These are phyloP conservation scores for Pestalotiopsis sp. DNA, from an alignment of 2,329 filamentous ascomycete species.

Conservation along the genomic window DNA sequence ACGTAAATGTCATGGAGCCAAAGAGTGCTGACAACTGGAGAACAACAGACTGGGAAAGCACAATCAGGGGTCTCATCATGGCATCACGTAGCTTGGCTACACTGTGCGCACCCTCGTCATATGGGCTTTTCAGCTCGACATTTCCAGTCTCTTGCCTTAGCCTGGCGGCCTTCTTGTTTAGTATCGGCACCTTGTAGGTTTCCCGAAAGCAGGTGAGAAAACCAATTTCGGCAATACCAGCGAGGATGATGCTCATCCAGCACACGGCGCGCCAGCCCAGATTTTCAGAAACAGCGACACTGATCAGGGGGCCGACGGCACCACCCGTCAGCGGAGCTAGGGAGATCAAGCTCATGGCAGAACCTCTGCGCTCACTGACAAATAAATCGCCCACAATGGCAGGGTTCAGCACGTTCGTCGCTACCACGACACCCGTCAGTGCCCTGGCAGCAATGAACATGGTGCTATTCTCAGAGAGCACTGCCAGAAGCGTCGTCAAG, in stretches of 20 bases:
- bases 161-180: conserved; percentile 43
- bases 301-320: conserved; percentile 58
- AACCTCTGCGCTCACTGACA: conserved; percentile 56
- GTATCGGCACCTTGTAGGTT: conserved; percentile 62
- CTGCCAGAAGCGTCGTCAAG: conserved; percentile 47
- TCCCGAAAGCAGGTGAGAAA: conserved; percentile 58
- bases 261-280: conserved; percentile 58
- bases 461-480: conserved; percentile 45
- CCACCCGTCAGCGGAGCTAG: conserved; percentile 61
- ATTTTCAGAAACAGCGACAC: conserved; percentile 55
- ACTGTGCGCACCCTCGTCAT: conserved; percentile 30
- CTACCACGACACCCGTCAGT: conserved; percentile 64
- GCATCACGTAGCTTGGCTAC: conserved; percentile 39
- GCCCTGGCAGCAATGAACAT: conserved; percentile 57
- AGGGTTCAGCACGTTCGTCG: conserved; percentile 65
- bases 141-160: conserved; percentile 34
- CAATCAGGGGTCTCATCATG: conserved; percentile 46
- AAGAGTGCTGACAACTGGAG: conserved; percentile 52
- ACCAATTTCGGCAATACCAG: conserved; percentile 49
- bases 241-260: conserved; percentile 51
- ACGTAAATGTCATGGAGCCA: conserved; percentile 51
- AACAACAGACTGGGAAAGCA: conserved; percentile 53
- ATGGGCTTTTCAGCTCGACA: conserved; percentile 30
- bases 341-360: conserved; percentile 59
- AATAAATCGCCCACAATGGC: conserved; percentile 69